Conservation (phyloP, 2,329 filamentous ascomycete species). For the Macroventuria anomochaeta region DNA sequence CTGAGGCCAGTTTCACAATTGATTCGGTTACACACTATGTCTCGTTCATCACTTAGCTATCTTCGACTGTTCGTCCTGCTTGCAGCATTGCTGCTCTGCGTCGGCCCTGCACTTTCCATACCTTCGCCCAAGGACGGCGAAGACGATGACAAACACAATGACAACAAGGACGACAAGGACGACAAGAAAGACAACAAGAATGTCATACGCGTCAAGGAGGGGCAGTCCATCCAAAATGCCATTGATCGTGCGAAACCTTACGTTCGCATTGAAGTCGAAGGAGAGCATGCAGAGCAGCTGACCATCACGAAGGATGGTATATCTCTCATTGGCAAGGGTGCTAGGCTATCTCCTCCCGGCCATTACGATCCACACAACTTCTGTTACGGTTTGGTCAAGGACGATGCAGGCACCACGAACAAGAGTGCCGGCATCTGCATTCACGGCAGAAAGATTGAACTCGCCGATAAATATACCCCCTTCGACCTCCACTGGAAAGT, state of each 20-base stretch:
- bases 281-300: constrained; percentile 19
- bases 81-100: not conserved
- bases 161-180: not conserved
- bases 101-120: not conserved
- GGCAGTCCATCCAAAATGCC: constrained; percentile 18
- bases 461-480: not conserved
- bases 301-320: constrained; percentile 17
- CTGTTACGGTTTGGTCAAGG: constrained; percentile 15
- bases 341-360: constrained; percentile 11
- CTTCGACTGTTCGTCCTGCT: not conserved
- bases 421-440: constrained; percentile 24
- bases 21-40: not conserved
- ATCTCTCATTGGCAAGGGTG: constrained; percentile 15
- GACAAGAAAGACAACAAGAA: not conserved
- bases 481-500: constrained; percentile 9
- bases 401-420: not conserved
- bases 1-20: no score
- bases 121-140: not conserved
- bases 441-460: constrained; percentile 6
- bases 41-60: not conserved
- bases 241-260: constrained; percentile 13
- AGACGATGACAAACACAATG: not conserved
- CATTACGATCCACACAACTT: constrained; percentile 1
- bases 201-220: constrained; percentile 8
- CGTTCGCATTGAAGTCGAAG: constrained; percentile 19